phyloP scores from a whole-genome alignment of 2,329 filamentous ascomycete species.

The Aspergillus texensis region DNA sequence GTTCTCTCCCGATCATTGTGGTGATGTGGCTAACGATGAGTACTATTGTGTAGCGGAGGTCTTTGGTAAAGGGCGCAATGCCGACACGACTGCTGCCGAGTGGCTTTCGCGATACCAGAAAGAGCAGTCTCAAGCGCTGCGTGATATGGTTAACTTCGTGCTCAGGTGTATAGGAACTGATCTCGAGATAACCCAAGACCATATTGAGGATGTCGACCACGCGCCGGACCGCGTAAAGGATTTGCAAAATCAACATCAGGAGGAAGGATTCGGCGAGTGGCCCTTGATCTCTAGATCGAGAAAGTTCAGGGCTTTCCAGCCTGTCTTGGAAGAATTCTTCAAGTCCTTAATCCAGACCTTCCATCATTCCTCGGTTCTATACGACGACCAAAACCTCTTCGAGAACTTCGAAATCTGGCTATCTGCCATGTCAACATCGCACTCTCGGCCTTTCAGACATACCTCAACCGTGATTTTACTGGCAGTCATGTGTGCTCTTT shows the following conservation, averaged over 20 bases:
- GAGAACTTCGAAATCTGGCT: constrained; percentile 92
- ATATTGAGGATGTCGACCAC: constrained; percentile 88
- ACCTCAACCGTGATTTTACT: constrained; percentile 86
- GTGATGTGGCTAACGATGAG: constrained; percentile 25
- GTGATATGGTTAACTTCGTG: constrained; percentile 64
- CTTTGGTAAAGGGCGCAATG: constrained; percentile 57
- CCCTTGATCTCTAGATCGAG: constrained; percentile 84
- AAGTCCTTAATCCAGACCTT: constrained; percentile 73
- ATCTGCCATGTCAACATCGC: constrained; percentile 84
- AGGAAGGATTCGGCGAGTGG: constrained; percentile 84
- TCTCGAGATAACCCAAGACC: constrained; percentile 74
- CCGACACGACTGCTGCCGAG: constrained; percentile 59
- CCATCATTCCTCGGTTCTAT: constrained; percentile 79
- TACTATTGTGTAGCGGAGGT: constrained; percentile 54
- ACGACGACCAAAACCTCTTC: constrained; percentile 73
- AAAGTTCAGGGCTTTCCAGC: constrained; percentile 75
- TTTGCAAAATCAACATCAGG: constrained; percentile 84
- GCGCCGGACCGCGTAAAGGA: constrained; percentile 76
- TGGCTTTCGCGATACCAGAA: constrained; percentile 62
- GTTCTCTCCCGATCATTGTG: neutral
- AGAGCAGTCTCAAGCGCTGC: constrained; percentile 57
- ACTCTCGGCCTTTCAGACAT: constrained; percentile 87
- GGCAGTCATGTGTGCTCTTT: constrained; percentile 76
- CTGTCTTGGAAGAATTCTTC: constrained; percentile 78
- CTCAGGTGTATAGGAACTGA: constrained; percentile 76